Conservation (phyloP, 2,329 filamentous ascomycete genomes). For the Teratosphaeria gauchensis region DNA sequence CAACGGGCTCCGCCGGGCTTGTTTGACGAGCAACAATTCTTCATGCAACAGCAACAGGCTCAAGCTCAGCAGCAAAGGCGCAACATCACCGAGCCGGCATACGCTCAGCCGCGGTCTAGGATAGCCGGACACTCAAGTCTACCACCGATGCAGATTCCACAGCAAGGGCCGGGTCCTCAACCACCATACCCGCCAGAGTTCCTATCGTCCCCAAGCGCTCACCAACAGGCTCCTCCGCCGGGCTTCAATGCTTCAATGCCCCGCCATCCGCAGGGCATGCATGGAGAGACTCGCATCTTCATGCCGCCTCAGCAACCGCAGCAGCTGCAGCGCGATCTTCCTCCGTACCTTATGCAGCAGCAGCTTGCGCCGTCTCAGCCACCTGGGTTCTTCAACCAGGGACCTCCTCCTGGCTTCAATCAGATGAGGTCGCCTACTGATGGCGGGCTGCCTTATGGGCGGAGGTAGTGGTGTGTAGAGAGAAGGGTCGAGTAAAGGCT, state of each 20-base stretch:
- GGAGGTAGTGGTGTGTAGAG: neutral
- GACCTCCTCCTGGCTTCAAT: slow-evolving; percentile 7
- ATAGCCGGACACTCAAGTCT: slow-evolving; percentile 20
- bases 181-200: slow-evolving; percentile 13
- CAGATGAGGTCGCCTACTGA: slow-evolving; percentile 7
- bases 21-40: slow-evolving; percentile 22
- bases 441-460: neutral
- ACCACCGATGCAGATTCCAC: slow-evolving; percentile 21
- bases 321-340: slow-evolving; percentile 2
- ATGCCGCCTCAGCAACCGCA: slow-evolving; percentile 12
- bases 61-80: slow-evolving; percentile 22
- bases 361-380: slow-evolving; percentile 3
- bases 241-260: slow-evolving; percentile 23
- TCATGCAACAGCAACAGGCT: slow-evolving; percentile 15
- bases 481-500: neutral
- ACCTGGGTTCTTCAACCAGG: slow-evolving; percentile 7
- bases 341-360: neutral
- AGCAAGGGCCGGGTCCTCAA: slow-evolving; percentile 2
- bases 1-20: slow-evolving; percentile 23
- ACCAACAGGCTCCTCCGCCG: slow-evolving; percentile 14
- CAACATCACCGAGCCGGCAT: slow-evolving; percentile 16
- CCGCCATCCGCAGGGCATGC: slow-evolving; percentile 24
- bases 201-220: slow-evolving; percentile 9
- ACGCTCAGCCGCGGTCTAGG: slow-evolving; percentile 11
- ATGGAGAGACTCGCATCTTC: slow-evolving; percentile 22